Evolutionary conservation across 768 basidiomycete species (phyloP).

Genomic region (Suillus tomentosus): DNA sequence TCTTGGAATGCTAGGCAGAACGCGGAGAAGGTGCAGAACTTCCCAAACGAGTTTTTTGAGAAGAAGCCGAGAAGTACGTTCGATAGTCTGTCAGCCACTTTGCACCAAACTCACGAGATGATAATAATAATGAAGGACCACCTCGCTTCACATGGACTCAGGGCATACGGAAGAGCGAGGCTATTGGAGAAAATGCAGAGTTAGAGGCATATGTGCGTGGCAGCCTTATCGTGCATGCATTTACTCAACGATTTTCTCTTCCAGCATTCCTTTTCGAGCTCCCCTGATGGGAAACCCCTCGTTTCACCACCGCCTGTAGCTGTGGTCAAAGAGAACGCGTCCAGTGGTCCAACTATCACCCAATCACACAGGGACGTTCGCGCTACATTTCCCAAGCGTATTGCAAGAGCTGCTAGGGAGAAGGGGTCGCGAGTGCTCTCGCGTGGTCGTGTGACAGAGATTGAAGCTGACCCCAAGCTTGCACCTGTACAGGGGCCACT

Average conservation of each 20-base stretch:
- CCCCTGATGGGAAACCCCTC: slow-evolving; percentile 20
- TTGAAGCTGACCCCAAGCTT: slow-evolving; percentile 33
- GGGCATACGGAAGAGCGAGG: slow-evolving; percentile 7
- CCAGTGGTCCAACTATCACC: slow-evolving; percentile 2
- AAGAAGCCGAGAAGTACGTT: slow-evolving; percentile 30
- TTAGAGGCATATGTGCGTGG: neutral
- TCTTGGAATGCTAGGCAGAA: slow-evolving; percentile 21
- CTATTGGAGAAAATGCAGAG: neutral
- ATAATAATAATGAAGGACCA: neutral
- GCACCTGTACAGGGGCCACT: slow-evolving; percentile 35
- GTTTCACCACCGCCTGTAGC: slow-evolving; percentile 18
- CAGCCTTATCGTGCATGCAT: neutral
- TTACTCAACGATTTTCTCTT: neutral
- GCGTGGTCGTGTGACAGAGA: slow-evolving; percentile 28
- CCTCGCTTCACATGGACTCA: slow-evolving; percentile 28
- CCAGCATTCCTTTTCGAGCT: neutral
- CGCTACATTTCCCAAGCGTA: slow-evolving; percentile 14
- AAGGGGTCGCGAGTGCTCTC: slow-evolving; percentile 19
- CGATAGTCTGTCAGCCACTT: slow-evolving; percentile 4
- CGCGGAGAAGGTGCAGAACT: slow-evolving; percentile 20
- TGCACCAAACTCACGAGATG: neutral
- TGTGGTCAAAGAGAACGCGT: slow-evolving; percentile 17
- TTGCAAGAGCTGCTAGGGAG: slow-evolving; percentile 18
- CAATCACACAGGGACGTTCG: slow-evolving; percentile 6
- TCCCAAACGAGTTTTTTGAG: slow-evolving; percentile 20